These are phyloP conservation scores for Margaritispora aquatica DNA, from an alignment of 495 filamentous ascomycete species.

Conservation along the genomic window DNA sequence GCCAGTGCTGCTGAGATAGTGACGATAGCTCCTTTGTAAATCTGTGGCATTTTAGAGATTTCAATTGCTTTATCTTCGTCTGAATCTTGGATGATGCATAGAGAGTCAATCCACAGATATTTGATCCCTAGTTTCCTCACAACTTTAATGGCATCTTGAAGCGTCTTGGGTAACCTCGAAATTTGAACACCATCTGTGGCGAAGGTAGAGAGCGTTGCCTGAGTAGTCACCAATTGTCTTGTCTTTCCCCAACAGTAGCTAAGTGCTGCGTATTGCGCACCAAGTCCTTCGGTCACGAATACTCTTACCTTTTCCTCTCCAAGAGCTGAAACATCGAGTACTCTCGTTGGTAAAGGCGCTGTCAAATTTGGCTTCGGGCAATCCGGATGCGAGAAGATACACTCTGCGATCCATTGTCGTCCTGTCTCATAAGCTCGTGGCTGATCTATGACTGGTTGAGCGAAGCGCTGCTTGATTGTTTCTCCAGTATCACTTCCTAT, in stretches of 20 bases:
- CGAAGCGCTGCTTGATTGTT: not conserved
- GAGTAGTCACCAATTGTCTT: conserved; percentile 4
- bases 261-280: conserved; percentile 16
- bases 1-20: conserved; percentile 14
- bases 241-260: conserved; percentile 21
- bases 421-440: not conserved
- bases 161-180: conserved; percentile 15
- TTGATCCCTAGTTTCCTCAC: not conserved
- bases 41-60: conserved; percentile 12
- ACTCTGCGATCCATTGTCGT: not conserved
- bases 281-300: not conserved
- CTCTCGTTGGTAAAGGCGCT: conserved; percentile 12
- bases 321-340: conserved; percentile 12
- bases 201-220: not conserved
- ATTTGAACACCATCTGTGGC: conserved; percentile 11
- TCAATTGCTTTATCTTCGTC: conserved; percentile 18
- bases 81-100: conserved; percentile 15
- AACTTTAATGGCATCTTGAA: conserved; percentile 1
- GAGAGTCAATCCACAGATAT: conserved; percentile 1
- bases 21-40: not conserved
- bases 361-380: conserved; percentile 3
- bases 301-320: not conserved
- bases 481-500: not conserved
- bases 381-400: conserved; percentile 3
- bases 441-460: not conserved